Conservation (phyloP, 805 yeast species). For the Yarrowia divulgata region DNA sequence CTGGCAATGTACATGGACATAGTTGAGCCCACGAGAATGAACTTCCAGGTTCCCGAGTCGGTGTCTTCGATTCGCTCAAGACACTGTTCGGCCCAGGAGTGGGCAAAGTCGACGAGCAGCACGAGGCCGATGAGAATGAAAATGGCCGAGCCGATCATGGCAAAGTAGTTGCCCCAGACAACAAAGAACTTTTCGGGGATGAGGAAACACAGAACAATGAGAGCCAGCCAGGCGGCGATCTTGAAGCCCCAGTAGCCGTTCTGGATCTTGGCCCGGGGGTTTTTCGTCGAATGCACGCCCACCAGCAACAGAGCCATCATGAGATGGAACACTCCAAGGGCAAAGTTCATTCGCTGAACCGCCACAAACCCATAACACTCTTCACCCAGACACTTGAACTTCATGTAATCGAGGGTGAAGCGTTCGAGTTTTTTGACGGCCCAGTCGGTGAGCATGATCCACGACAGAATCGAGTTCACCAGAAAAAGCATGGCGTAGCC, state of each 20-base stretch:
- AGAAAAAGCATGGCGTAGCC: constrained; percentile 82
- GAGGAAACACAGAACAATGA: constrained; percentile 69
- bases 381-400: constrained; percentile 77
- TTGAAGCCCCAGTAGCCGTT: constrained; percentile 93
- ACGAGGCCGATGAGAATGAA: constrained; percentile 91
- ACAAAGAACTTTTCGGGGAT: constrained; percentile 89
- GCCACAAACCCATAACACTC: constrained; percentile 92
- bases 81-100: constrained; percentile 98
- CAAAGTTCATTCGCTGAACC: constrained; percentile 90
- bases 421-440: constrained; percentile 75
- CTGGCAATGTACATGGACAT: constrained; percentile 80
- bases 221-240: constrained; percentile 62
- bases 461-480: constrained; percentile 80
- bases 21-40: constrained; percentile 85
- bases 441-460: constrained; percentile 90
- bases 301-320: constrained; percentile 69
- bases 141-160: constrained; percentile 81
- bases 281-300: constrained; percentile 77
- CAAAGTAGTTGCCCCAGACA: constrained; percentile 88
- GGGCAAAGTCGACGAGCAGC: constrained; percentile 93
- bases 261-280: constrained; percentile 82
- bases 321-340: constrained; percentile 81
- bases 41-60: constrained; percentile 72
- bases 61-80: constrained; percentile 87
- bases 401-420: constrained; percentile 71